These are phyloP conservation scores for Phlebiopsis flavidoalba DNA, from an alignment of 768 basidiomycete genomes.

Conservation along the genomic window DNA sequence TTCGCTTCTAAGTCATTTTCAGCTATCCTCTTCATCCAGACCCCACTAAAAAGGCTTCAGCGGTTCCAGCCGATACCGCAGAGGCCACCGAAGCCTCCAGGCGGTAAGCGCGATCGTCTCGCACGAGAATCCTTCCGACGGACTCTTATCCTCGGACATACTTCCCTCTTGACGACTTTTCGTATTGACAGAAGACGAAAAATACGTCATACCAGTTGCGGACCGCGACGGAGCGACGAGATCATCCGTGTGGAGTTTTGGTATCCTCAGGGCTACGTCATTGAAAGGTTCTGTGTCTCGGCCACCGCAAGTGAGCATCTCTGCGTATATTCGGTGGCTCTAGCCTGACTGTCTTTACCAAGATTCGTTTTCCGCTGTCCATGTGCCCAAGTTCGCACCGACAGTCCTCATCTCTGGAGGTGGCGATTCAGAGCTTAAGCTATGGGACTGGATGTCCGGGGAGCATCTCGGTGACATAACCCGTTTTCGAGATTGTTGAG, in stretches of 20 bases:
- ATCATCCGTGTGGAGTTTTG: constrained; percentile 84
- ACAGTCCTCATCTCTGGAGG: constrained; percentile 75
- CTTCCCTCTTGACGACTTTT: constrained; percentile 78
- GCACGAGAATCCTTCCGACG: constrained; percentile 67
- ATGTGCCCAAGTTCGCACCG: constrained; percentile 49
- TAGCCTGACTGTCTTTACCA: background rate
- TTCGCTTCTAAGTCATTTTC: background rate
- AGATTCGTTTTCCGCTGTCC: constrained; percentile 85
- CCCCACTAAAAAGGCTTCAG: constrained; percentile 1
- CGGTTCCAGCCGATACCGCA: constrained; percentile 18
- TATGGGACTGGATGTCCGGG: constrained; percentile 81
- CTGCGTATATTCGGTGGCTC: background rate
- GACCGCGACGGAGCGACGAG: constrained; percentile 98
- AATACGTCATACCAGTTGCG: constrained; percentile 78
- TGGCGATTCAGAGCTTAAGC: constrained; percentile 69
- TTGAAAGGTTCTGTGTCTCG: constrained; percentile 86
- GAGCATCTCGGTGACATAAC: constrained; percentile 43
- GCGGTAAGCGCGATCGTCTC: constrained; percentile 38
- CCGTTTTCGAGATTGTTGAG: constrained; percentile 34
- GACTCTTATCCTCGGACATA: constrained; percentile 77
- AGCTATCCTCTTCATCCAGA: constrained; percentile 59
- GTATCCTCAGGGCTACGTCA: constrained; percentile 81
- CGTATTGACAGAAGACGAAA: constrained; percentile 60
- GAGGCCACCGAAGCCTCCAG: constrained; percentile 20
- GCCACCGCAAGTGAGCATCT: constrained; percentile 68